Percentiles rank a stretch among this genome's conserved stretches.
phyloP scores from a whole-genome alignment of 768 basidiomycete species.

The Cystobasidiopsis lactophilus region DNA sequence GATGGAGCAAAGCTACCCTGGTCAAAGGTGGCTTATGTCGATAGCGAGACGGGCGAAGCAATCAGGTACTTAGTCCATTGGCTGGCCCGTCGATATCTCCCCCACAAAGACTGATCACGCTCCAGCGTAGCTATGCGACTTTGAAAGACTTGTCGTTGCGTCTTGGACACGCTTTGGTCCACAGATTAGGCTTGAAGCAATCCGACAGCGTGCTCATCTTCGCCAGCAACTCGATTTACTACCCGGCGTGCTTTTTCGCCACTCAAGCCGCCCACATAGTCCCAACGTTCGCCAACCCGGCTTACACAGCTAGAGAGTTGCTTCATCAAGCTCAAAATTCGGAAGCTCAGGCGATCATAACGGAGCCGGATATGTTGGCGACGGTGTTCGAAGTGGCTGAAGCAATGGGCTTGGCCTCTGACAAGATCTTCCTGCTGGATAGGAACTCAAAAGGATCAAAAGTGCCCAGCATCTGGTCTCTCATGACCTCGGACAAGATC shows the following conservation, averaged over 20 bases:
- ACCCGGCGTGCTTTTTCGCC: conserved; percentile 3
- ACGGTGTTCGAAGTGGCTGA: background rate
- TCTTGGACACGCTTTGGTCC: no score
- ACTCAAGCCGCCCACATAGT: conserved; percentile 15
- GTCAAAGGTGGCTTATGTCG: no score
- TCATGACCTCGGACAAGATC: conserved; percentile 29
- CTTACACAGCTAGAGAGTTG: conserved; percentile 45
- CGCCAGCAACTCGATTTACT: conserved; percentile 17
- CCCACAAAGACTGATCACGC: no score
- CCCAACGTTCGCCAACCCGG: conserved; percentile 9
- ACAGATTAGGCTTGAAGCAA: background rate
- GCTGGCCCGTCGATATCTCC: no score
- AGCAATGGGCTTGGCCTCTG: conserved; percentile 23
- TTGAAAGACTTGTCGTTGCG: no score
- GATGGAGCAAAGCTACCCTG: no score
- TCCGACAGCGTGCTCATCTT: conserved; percentile 11
- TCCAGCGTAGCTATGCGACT: no score
- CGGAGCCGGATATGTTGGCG: background rate
- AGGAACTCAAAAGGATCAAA: conserved; percentile 24
- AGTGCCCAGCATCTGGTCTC: conserved; percentile 30
- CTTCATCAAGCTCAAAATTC: background rate
- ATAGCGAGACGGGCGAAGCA: no score
- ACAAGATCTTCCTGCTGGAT: conserved; percentile 17
- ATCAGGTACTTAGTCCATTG: no score
- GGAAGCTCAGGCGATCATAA: background rate